These are phyloP conservation scores for Penstemon barbatus DNA, from an alignment of 257 asterid genomes.

Conservation along the genomic window DNA sequence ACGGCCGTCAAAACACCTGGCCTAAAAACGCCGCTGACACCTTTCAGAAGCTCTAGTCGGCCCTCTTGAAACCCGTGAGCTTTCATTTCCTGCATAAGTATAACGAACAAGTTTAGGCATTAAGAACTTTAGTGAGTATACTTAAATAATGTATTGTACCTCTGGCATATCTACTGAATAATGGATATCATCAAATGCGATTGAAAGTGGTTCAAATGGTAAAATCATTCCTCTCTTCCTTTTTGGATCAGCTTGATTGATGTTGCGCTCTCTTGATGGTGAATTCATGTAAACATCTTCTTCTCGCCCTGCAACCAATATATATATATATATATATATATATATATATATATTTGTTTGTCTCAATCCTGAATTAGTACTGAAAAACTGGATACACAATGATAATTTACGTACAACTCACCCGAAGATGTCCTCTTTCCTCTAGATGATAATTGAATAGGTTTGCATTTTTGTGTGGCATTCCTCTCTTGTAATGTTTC, in stretches of 20 bases:
- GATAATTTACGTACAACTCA: neutral
- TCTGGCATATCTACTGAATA: constrained; percentile 87
- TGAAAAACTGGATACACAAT: too few species aligned
- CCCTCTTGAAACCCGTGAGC: constrained; percentile 57
- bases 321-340: too few species aligned
- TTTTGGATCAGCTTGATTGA: constrained; percentile 35
- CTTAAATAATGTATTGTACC: constrained; percentile 32
- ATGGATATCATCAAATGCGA: constrained; percentile 65
- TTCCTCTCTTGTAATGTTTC: constrained; percentile 50
- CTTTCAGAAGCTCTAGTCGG: constrained; percentile 63
- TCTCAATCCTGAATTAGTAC: too few species aligned
- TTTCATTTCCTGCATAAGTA: constrained; percentile 59
- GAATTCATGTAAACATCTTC: constrained; percentile 34
- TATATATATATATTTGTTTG: too few species aligned
- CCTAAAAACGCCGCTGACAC: constrained; percentile 73
- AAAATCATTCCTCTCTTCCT: constrained; percentile 78
- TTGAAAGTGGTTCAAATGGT: constrained; percentile 75
- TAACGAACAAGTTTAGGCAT: neutral
- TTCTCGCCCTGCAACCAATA: constrained; percentile 34
- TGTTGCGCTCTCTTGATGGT: constrained; percentile 50
- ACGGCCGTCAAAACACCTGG: constrained; percentile 83
- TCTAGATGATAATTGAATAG: constrained; percentile 35
- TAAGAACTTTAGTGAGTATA: too few species aligned
- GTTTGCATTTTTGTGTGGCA: constrained; percentile 39
- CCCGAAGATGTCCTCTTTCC: constrained; percentile 23